A percentile compares a stretch with the other conserved stretches of the same genome.
phyloP scores from a whole-genome alignment of 345 rosid genomes.

The Citrus glauca region DNA sequence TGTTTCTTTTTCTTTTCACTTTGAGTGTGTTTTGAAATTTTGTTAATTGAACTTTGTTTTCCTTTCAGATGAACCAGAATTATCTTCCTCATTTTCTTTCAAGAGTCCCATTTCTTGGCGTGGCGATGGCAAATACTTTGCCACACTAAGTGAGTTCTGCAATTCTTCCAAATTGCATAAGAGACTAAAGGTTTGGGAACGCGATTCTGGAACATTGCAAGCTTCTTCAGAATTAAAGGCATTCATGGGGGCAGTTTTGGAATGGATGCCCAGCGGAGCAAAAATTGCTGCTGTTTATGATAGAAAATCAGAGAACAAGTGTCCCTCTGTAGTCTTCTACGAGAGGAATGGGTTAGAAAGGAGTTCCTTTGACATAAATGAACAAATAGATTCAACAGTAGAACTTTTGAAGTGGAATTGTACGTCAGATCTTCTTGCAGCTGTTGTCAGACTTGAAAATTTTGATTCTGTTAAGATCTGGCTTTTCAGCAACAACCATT shows the following conservation, averaged over 20 bases:
- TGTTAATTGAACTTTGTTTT: conserved; percentile 10
- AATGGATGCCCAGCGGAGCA: conserved; percentile 99
- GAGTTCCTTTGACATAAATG: conserved; percentile 61
- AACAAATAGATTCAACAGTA: conserved; percentile 38
- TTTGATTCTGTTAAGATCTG: conserved; percentile 71
- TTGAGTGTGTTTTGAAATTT: not conserved
- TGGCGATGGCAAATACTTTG: conserved; percentile 93
- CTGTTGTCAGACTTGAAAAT: conserved; percentile 55
- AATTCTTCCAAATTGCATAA: conserved; percentile 37
- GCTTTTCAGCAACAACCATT: conserved; percentile 83
- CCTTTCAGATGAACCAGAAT: conserved; percentile 45
- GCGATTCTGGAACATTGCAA: conserved; percentile 73
- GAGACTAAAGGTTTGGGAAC: conserved; percentile 89
- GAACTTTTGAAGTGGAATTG: conserved; percentile 87
- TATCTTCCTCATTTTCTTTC: conserved; percentile 25
- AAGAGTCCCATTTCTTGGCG: conserved; percentile 74
- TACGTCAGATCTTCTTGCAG: conserved; percentile 81
- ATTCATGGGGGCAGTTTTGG: conserved; percentile 65
- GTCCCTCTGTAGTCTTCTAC: conserved; percentile 65
- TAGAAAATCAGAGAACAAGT: conserved; percentile 44
- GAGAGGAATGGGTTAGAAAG: conserved; percentile 92
- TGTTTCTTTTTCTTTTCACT: not conserved
- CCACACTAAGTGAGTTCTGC: conserved; percentile 43
- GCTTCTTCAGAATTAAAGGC: conserved; percentile 66
- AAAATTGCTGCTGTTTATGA: conserved; percentile 80